Evolutionary conservation across 1,284 basidiomycete genomes (phyloP), one percentile per base, ranked within the genome.

Genomic region (Leccinum solheimii): DNA sequence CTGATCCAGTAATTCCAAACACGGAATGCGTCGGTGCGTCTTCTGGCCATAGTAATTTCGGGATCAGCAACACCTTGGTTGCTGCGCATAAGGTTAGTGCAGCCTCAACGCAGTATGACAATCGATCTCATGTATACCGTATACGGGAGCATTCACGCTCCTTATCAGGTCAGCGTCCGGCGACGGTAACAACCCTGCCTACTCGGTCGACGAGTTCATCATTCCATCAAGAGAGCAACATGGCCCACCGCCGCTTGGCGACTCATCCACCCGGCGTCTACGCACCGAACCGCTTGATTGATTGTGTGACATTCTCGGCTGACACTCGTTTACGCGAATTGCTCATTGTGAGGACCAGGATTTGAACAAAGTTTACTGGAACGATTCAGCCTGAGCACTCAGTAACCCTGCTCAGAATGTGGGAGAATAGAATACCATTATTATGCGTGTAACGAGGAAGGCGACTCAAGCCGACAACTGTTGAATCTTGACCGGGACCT

Each of bases 1-100:
- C 40, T 65, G 61, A 65, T 70, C 67, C 53, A 23, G 53, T 26
- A 57, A 27, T 9, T 36, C 67, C 53, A 58, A 43, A 43, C n/a
- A n/a, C 40, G 10, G 40, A 43, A n/a, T 43, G 40, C n/a, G 6
- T 51, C 48, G 9, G 14, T 14, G 50, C 19, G 11, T 45, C 43
- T 21, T 45, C 19, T 45, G 6, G 19, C 19, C 19, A 11, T 43
- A 19, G n/a, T 43, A 36, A 38, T 59, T 59, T 54, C 27, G 38
- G 49, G 7, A 26, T 30, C 40, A 19, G n/a, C 5, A 40, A 57
- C 21, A 9, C 36, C 27, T 54, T 5, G 55, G 60, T 55, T 32
- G 48, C 38, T 34, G 14, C 8, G 27, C 38, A 14, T 16, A 38
- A 32, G 57, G 59, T 58, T 43, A 43, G 51, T n/a, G 34, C 53